Conservation (phyloP, 805 yeast species). For the Kuraishia borneana region DNA sequence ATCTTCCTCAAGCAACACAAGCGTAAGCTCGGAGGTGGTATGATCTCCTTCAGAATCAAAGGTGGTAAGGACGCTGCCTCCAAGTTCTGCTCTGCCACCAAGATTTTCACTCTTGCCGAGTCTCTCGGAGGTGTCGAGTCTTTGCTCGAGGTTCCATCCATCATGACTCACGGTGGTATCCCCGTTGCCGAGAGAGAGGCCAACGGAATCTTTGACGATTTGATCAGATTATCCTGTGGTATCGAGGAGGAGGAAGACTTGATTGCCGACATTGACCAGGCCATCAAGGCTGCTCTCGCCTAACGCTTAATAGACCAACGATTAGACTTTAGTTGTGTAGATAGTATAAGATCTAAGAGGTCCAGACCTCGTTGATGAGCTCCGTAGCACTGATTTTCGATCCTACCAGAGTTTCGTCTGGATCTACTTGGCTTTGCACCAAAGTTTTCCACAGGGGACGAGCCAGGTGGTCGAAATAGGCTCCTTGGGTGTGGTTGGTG, state of each 20-base stretch:
- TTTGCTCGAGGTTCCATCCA: slow-evolving; percentile 77
- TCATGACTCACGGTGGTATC: slow-evolving; percentile 89
- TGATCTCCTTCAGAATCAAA: slow-evolving; percentile 76
- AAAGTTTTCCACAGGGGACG: no score
- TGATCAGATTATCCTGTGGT: slow-evolving; percentile 78
- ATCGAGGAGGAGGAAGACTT: slow-evolving; percentile 77
- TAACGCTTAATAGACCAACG: not conserved
- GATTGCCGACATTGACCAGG: slow-evolving; percentile 59
- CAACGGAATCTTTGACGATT: slow-evolving; percentile 72
- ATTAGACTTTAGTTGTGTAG: not conserved
- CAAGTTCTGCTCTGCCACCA: slow-evolving; percentile 60
- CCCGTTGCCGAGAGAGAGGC: slow-evolving; percentile 69
- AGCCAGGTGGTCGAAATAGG: no score
- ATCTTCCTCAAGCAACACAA: slow-evolving; percentile 70
- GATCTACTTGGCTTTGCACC: not conserved
- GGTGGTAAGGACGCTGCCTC: slow-evolving; percentile 77
- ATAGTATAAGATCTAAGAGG: no score
- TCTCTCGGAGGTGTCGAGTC: slow-evolving; percentile 88
- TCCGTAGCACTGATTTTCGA: not conserved
- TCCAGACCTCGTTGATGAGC: not conserved
- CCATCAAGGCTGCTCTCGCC: slow-evolving; percentile 32
- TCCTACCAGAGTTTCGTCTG: not conserved
- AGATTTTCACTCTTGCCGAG: slow-evolving; percentile 78
- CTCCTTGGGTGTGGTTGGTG: no score
- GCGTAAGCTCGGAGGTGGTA: slow-evolving; percentile 83